These are phyloP conservation scores for Aspergillus kassunensis DNA, from an alignment of 495 filamentous ascomycete genomes.

Conservation along the genomic window DNA sequence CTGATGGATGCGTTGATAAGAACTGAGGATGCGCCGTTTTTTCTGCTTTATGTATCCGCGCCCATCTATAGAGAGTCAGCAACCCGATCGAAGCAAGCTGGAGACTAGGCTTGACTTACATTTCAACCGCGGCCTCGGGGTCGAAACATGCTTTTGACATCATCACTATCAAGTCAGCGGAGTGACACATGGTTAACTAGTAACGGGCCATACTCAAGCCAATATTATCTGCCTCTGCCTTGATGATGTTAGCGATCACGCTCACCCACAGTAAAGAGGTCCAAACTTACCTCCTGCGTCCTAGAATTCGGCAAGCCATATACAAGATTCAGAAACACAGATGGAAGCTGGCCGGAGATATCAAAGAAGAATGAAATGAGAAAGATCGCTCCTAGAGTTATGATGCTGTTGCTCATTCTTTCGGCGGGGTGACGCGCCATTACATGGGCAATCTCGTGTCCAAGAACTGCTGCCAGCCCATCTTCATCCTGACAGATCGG, in stretches of 20 bases:
- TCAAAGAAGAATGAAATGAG: constrained; percentile 48
- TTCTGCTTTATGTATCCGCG: constrained; percentile 64
- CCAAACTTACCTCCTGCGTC: constrained; percentile 52
- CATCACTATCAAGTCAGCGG: constrained; percentile 39
- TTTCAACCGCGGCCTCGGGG: constrained; percentile 62
- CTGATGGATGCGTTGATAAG: constrained; percentile 81
- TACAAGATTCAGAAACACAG: constrained; percentile 53
- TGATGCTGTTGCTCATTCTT: constrained; percentile 60
- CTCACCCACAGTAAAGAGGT: too few relatives aligned
- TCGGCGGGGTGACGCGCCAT: constrained; percentile 78
- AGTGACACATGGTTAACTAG: constrained; percentile 36
- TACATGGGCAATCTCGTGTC: constrained; percentile 94
- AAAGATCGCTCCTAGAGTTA: constrained; percentile 52
- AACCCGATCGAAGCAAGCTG: not conserved
- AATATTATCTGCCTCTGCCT: constrained; percentile 80
- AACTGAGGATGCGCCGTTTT: constrained; percentile 64
- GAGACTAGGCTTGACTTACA: constrained; percentile 33
- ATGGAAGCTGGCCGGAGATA: constrained; percentile 42
- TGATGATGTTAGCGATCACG: not conserved
- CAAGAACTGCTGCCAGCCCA: constrained; percentile 77
- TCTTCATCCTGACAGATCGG: constrained; percentile 66
- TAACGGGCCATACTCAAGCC: constrained; percentile 54
- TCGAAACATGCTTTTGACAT: constrained; percentile 68
- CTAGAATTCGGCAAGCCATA: constrained; percentile 68
- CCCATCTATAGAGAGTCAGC: constrained; percentile 49